Evolutionary conservation across 495 filamentous ascomycete species (phyloP).

Genomic region (Penicillium canescens): DNA sequence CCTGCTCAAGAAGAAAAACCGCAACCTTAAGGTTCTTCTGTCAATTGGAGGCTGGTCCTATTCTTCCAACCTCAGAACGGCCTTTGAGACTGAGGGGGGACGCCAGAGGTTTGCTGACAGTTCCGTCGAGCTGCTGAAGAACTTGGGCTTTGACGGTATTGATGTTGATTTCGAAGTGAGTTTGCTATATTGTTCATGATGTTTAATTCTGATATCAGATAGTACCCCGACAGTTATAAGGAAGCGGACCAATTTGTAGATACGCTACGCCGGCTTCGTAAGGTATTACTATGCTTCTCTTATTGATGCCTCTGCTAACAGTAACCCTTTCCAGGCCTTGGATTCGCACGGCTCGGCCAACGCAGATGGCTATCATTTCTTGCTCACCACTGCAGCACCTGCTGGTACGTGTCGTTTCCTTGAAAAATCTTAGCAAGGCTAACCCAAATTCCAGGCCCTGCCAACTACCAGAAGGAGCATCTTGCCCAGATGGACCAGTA

Average conservation of each 20-base stretch:
- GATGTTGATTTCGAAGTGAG: conserved; percentile 64
- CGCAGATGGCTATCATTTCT: conserved; percentile 54
- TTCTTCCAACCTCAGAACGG: conserved; percentile 66
- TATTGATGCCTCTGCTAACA: background rate
- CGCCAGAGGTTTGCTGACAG: conserved; percentile 67
- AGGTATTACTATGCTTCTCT: conserved; percentile 14
- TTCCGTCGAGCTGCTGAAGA: conserved; percentile 64
- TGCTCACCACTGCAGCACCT: conserved; percentile 67
- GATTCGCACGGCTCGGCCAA: conserved; percentile 58
- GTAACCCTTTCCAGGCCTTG: conserved; percentile 41
- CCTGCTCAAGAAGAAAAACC: conserved; percentile 75
- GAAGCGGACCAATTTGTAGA: conserved; percentile 65
- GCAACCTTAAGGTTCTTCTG: conserved; percentile 73
- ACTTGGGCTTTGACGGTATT: conserved; percentile 63
- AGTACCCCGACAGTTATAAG: conserved; percentile 33
- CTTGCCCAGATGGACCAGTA: conserved; percentile 63
- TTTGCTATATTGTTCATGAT: background rate
- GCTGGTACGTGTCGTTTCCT: conserved; percentile 31
- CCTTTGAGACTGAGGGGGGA: no score
- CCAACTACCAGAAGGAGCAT: conserved; percentile 61
- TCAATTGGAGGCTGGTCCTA: conserved; percentile 76
- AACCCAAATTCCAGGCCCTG: conserved; percentile 43
- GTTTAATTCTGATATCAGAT: background rate
- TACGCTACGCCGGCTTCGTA: conserved; percentile 58
- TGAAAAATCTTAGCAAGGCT: background rate